Base-by-base conservation (phyloP, 75 land plant genomes). In the Picea sitchensis region DNA sequence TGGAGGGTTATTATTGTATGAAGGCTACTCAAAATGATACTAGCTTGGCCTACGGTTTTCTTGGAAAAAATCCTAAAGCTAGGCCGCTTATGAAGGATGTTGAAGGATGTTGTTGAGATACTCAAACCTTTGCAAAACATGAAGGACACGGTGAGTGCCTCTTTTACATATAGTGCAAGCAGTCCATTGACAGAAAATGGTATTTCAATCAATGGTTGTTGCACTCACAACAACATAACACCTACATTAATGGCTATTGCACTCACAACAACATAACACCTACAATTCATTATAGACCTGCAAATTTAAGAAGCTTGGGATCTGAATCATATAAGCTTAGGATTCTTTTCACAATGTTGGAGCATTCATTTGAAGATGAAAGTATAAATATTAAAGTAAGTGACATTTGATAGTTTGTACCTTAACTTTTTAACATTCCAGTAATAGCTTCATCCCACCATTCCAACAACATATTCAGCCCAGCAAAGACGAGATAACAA, bases 11-110 rank as follows among this genome's bases (percentile, higher is more conserved):
- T 9, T 80, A 58, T 79, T 78, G 86, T 59, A 17, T 78, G n/a
- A 84, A 78, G 38, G 86, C 62, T 14, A 80, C 86, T 26, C 83
- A 80, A 20, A 86, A 75, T 41, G 86, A 83, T 9, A 83, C 87
- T 8, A 17, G 15, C 5, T 54, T 86, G 68, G 88, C 87, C 2
- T 76, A 82, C 62, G 80, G 81, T 14, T 86, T 86, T 74, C 83
- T 86, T 31, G 72, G 26, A 26, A 26, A 75, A 21, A 63, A 69
- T 57, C 83, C 88, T 63, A 86, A 81, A 64, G 20, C 57, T 3
- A 63, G 88, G 65, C 88, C 88, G 3, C 14, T 61, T 11, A 84
- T 86, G 88, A 58, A 76, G 26, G 26, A 26, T 26, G 26, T 26
- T 26, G 26, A 26, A 26, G 67, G 59, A 79, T 60, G 73, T 86